A percentile compares a stretch with the other conserved stretches of the same genome.
These are phyloP conservation scores for Penicillium canariense DNA, from an alignment of 495 filamentous ascomycete genomes.

Conservation along the genomic window DNA sequence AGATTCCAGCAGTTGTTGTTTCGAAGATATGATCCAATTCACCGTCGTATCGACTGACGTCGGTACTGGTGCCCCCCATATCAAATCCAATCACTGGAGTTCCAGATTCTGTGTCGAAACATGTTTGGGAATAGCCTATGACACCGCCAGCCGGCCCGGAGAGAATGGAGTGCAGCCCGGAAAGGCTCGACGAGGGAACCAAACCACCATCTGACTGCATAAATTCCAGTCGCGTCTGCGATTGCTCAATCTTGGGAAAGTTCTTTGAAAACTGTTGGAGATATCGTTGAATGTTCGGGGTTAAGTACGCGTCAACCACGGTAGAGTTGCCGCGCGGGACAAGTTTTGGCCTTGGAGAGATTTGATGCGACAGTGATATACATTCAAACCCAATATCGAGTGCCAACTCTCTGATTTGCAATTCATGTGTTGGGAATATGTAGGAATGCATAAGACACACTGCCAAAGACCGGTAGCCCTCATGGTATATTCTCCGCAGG, in stretches of 20 bases:
- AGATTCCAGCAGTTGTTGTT: conserved; percentile 77
- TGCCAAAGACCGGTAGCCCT: conserved; percentile 67
- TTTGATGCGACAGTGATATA: conserved; percentile 60
- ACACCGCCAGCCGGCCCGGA: conserved; percentile 74
- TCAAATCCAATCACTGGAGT: background rate
- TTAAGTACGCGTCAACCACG: conserved; percentile 14
- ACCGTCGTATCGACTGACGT: conserved; percentile 83
- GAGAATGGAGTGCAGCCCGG: conserved; percentile 54
- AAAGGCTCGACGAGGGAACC: background rate
- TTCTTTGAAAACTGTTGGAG: conserved; percentile 57
- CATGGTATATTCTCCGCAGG: conserved; percentile 58
- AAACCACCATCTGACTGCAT: conserved; percentile 84
- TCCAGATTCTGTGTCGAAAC: conserved; percentile 46
- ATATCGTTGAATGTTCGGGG: conserved; percentile 16
- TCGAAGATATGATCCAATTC: conserved; percentile 92
- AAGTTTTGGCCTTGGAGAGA: conserved; percentile 54
- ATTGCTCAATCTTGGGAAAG: background rate
- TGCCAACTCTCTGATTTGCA: conserved; percentile 65
- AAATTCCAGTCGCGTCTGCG: too few species aligned
- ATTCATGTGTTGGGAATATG: conserved; percentile 75
- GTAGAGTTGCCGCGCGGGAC: conserved; percentile 37
- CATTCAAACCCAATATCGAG: conserved; percentile 69
- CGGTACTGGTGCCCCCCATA: conserved; percentile 87
- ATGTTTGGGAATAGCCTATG: conserved; percentile 14
- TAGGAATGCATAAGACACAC: conserved; percentile 83